Base-by-base conservation (phyloP, 805 yeast genomes). In the Kuraishia borneana region DNA sequence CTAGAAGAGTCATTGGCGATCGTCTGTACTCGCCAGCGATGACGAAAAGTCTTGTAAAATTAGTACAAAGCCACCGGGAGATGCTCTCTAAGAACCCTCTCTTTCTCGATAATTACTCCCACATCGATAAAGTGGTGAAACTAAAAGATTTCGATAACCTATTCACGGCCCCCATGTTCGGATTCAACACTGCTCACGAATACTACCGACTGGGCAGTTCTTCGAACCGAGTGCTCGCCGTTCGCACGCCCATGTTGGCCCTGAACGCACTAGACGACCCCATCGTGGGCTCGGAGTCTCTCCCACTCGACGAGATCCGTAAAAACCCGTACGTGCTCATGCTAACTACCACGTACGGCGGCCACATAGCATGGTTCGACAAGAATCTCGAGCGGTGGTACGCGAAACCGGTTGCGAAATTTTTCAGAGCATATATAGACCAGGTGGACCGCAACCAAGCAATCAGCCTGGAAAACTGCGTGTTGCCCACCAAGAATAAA, bases 291-390 rank as follows among this genome's bases (percentile, higher is more conserved):
- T 58, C 60, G 2, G 53, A 48, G 19, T 51, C 61, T 17, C 48
- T 80, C 18, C 92, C 92, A 1, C 49, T 51, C 25, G 49, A 48
- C 12, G 78, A 75, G 39, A 64, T 70, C 16, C 41, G 47, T 26
- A 42, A 49, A 21, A 82, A 82, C 47, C 92, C 94, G 2, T 73
- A 68, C 47, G 55, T 73, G 22, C 56, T 69, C 30, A 43, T 78
- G 46, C 61, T 76, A 4, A 68, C 74, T 38, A 78, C 88, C 5
- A 63, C 68, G 28, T 61, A 70, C 34, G 95, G 95, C 5, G 94
- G 94, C 1, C 95, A 83, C 54, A 64, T 83, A 35, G 92, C 83
- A n/a, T 83, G 80, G 79, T 83, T 74, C 40, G 63, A 68, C 42
- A 55, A 62, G 32, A 58, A 65, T 18, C 80, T 81, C 18, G 61